phyloP scores from a whole-genome alignment of 768 basidiomycete genomes.

The Naganishia onofrii region DNA sequence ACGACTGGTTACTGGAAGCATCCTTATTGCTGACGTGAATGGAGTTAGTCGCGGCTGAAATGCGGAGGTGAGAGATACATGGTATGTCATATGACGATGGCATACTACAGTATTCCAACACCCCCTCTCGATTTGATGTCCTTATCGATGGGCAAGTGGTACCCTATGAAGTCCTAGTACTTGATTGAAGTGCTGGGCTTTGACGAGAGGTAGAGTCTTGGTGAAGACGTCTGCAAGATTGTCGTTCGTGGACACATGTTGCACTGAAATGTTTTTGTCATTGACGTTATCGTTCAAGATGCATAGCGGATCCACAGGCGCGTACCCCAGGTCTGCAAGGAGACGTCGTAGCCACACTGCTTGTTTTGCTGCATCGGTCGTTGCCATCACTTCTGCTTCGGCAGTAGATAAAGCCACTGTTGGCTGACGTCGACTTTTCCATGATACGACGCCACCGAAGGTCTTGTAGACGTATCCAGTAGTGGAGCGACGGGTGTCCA shows the following conservation, averaged over 20 bases:
- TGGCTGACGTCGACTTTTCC: constrained; percentile 52
- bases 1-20: no score
- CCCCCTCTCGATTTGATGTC: no score
- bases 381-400: no score
- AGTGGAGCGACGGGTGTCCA: not conserved
- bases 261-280: not conserved
- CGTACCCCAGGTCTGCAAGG: constrained; percentile 7
- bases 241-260: not conserved
- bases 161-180: not conserved
- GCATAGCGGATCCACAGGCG: not conserved
- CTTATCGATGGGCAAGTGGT: not conserved
- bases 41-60: no score
- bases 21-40: no score
- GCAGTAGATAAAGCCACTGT: constrained; percentile 34
- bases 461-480: constrained; percentile 53
- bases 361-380: not conserved
- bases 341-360: constrained; percentile 18
- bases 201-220: constrained; percentile 1
- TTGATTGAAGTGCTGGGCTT: not conserved
- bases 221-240: constrained; percentile 17
- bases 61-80: no score
- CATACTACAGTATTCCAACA: no score
- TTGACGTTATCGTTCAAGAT: constrained; percentile 5
- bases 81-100: no score
- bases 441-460: constrained; percentile 50